Conservation (phyloP, 805 yeast species). For the Yarrowia osloensis region DNA sequence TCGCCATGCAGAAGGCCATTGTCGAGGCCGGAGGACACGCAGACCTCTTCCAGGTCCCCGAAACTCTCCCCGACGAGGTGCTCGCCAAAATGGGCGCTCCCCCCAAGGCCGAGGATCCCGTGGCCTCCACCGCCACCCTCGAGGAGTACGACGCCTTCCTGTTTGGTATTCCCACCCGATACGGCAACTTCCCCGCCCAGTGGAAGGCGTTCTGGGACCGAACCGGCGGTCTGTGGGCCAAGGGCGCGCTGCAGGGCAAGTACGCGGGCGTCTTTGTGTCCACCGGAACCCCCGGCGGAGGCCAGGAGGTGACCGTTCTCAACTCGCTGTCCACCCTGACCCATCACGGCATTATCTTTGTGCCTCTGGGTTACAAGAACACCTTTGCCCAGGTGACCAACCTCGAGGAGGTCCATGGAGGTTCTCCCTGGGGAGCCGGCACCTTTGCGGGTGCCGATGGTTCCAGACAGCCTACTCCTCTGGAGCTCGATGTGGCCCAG, state of each 20-base stretch:
- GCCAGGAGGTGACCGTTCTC: conserved; percentile 72
- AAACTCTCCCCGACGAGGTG: conserved; percentile 68
- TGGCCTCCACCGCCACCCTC: conserved; percentile 53
- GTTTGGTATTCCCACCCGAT: conserved; percentile 81
- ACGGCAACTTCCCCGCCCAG: conserved; percentile 74
- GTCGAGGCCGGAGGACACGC: conserved; percentile 69
- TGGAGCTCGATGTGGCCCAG: conserved; percentile 65
- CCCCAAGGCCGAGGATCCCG: conserved; percentile 49
- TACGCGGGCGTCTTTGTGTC: conserved; percentile 71
- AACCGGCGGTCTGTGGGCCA: conserved; percentile 76
- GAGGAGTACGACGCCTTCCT: conserved; percentile 68
- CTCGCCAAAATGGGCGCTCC: conserved; percentile 68
- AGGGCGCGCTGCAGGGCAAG: conserved; percentile 69
- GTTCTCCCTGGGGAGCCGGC: conserved; percentile 88
- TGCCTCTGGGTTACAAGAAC: conserved; percentile 73
- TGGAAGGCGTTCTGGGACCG: conserved; percentile 74
- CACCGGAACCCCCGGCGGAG: conserved; percentile 75
- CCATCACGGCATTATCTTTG: conserved; percentile 76
- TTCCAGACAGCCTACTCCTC: conserved; percentile 61
- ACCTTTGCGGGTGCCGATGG: conserved; percentile 75
- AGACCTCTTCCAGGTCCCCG: conserved; percentile 76
- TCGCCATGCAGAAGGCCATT: conserved; percentile 67
- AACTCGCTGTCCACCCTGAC: conserved; percentile 59
- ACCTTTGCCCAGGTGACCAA: conserved; percentile 57
- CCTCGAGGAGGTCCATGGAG: conserved; percentile 73